These are phyloP conservation scores for Glycyrrhiza uralensis DNA, from an alignment of 306 rosid genomes.

Conservation along the genomic window DNA sequence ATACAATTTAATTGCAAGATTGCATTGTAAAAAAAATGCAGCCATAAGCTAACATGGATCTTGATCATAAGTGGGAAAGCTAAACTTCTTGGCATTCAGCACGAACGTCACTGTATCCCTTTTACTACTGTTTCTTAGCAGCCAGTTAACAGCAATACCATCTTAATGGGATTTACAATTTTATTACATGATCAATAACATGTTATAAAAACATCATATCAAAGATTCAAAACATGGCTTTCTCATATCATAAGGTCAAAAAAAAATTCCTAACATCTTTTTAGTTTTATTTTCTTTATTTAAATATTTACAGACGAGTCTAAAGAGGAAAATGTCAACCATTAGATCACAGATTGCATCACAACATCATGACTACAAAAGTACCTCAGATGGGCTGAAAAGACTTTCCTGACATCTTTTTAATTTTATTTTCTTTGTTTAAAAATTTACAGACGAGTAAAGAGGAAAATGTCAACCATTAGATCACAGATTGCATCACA, in stretches of 20 bases:
- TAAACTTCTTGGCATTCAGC: background rate
- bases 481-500: background rate
- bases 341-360: background rate
- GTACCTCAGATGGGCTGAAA: conserved; percentile 77
- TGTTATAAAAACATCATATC: background rate
- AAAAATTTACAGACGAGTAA: background rate
- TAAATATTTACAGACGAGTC: background rate
- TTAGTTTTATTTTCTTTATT: background rate
- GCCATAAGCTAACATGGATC: background rate
- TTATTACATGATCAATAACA: background rate
- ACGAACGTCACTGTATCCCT: background rate
- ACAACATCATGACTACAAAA: background rate
- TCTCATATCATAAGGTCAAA: background rate
- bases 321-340: background rate
- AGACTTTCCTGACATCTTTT: conserved; percentile 37
- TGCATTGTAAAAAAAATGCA: conserved; percentile 2
- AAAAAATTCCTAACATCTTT: conserved; percentile 5
- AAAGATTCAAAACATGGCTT: background rate
- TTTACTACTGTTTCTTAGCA: background rate
- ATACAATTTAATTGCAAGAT: background rate
- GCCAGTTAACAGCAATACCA: conserved; percentile 1
- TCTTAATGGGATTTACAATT: background rate
- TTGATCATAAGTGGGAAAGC: background rate
- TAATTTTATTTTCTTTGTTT: background rate
- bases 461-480: background rate